Evolutionary conservation across 2,329 filamentous ascomycete genomes (phyloP).

Genomic region (Periconia sp.): DNA sequence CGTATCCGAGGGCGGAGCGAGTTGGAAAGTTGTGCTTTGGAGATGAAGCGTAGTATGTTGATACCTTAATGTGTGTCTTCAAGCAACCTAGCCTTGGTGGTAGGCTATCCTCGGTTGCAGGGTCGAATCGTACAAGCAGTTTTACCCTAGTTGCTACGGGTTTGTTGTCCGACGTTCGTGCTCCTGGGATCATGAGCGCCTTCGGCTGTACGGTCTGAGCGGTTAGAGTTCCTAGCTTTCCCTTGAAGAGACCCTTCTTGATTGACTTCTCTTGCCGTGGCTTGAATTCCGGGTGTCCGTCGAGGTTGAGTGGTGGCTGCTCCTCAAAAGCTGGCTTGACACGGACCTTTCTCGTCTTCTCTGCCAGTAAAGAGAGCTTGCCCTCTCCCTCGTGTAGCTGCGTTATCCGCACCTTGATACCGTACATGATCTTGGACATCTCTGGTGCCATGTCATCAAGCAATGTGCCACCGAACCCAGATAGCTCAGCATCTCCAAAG

Average conservation of each 20-base stretch:
- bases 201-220: conserved; percentile 65
- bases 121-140: conserved; percentile 67
- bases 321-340: conserved; percentile 66
- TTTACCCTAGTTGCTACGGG: conserved; percentile 62
- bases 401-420: conserved; percentile 56
- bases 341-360: conserved; percentile 62
- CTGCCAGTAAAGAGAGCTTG: conserved; percentile 52
- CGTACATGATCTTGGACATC: conserved; percentile 67
- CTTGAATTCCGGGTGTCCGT: conserved; percentile 57
- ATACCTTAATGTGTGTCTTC: conserved; percentile 61
- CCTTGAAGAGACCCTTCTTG: conserved; percentile 65
- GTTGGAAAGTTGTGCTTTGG: conserved; percentile 59
- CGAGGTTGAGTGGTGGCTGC: conserved; percentile 63
- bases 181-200: conserved; percentile 57
- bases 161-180: conserved; percentile 42
- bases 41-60: conserved; percentile 62
- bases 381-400: conserved; percentile 48
- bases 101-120: conserved; percentile 52
- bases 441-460: conserved; percentile 68
- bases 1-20: conserved; percentile 49
- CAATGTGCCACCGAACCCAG: conserved; percentile 55
- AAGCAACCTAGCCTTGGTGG: conserved; percentile 63
- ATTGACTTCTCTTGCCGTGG: conserved; percentile 65
- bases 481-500: conserved; percentile 63
- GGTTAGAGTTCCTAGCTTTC: conserved; percentile 63